phyloP scores from a whole-genome alignment of 306 rosid genomes.

The Castanea crenata region DNA sequence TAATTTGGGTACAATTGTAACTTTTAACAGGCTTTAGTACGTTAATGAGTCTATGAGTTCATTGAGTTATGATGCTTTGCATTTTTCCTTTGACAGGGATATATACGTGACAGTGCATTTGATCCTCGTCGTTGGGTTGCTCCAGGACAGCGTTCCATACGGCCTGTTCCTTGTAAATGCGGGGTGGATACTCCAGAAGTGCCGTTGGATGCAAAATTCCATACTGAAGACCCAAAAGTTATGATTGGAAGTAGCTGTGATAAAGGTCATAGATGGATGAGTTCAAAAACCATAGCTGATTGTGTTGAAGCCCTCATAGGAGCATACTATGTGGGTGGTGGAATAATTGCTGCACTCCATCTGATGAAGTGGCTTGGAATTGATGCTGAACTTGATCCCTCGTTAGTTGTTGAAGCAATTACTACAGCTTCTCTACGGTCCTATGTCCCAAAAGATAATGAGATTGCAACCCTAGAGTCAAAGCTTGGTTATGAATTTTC shows the following conservation, averaged over 20 bases:
- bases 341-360: conserved; percentile 69
- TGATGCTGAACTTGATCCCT: conserved; percentile 64
- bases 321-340: conserved; percentile 81
- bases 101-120: conserved; percentile 77
- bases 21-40: not conserved
- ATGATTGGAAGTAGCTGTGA: conserved; percentile 85
- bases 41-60: not conserved
- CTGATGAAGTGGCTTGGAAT: conserved; percentile 82
- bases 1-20: not conserved
- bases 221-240: conserved; percentile 60
- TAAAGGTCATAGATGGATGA: conserved; percentile 89
- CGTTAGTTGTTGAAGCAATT: conserved; percentile 69
- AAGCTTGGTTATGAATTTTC: conserved; percentile 72
- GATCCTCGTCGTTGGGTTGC: conserved; percentile 98
- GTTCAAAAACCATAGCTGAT: conserved; percentile 84
- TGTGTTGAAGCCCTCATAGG: conserved; percentile 95
- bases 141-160: conserved; percentile 70
- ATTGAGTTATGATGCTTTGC: conserved; percentile 10
- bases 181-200: conserved; percentile 82
- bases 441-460: conserved; percentile 51
- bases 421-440: conserved; percentile 54
- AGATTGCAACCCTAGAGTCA: conserved; percentile 58
- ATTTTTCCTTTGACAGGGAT: conserved; percentile 51
- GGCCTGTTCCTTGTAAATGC: conserved; percentile 63
- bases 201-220: conserved; percentile 64